These are phyloP conservation scores for Cladosporium sp. DNA, from an alignment of 2,329 filamentous ascomycete species.

Conservation along the genomic window DNA sequence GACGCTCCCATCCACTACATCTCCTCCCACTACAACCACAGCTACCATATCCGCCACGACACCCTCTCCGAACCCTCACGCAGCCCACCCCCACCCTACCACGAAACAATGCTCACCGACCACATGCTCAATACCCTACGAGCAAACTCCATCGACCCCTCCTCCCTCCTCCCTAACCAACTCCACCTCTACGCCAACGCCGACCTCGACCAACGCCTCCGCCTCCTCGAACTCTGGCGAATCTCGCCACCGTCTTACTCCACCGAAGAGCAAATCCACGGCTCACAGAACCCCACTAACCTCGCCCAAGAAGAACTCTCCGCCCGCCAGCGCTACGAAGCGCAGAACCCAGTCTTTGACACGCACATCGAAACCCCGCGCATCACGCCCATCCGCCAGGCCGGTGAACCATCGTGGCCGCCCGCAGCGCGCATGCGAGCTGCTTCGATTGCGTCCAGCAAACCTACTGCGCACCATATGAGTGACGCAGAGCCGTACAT, in stretches of 20 bases:
- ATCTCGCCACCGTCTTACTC: conserved; percentile 69
- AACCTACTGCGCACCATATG: conserved; percentile 17
- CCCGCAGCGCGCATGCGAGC: conserved; percentile 33
- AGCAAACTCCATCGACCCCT: conserved; percentile 68
- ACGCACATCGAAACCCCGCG: conserved; percentile 27
- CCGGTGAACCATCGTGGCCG: conserved; percentile 30
- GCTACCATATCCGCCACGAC: conserved; percentile 55
- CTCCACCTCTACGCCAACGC: conserved; percentile 76
- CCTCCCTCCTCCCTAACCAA: conserved; percentile 70
- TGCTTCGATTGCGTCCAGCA: conserved; percentile 29
- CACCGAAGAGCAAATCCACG: conserved; percentile 34
- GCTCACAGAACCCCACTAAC: conserved; percentile 44
- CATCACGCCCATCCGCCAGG: conserved; percentile 29
- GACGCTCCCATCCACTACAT: conserved; percentile 65
- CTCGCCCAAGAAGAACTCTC: conserved; percentile 56
- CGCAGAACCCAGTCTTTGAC: conserved; percentile 29
- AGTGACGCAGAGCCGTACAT: conserved; percentile 77
- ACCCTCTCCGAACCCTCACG: conserved; percentile 35
- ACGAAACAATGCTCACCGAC: conserved; percentile 31
- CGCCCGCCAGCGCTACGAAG: conserved; percentile 59
- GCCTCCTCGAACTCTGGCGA: conserved; percentile 81
- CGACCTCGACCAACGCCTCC: conserved; percentile 68
- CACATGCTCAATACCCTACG: conserved; percentile 50
- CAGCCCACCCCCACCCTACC: conserved; percentile 35
- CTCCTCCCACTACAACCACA: conserved; percentile 82